Evolutionary conservation across 192 early-diverging fungal species (phyloP).

Genomic region (Ambispora gerdemannii): DNA sequence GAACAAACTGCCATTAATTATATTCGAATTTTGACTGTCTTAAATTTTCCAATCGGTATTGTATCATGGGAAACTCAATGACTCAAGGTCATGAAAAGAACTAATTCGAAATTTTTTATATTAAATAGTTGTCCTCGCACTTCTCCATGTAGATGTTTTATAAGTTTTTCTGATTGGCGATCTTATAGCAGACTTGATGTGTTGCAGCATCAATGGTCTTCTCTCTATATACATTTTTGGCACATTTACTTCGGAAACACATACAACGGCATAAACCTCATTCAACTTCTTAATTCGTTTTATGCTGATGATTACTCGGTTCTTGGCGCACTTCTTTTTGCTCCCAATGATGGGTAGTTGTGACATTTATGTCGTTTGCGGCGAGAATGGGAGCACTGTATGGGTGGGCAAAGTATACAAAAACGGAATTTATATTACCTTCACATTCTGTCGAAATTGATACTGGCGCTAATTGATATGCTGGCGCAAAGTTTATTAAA

Average conservation of each 20-base stretch:
- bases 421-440: too few species aligned
- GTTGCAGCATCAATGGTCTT: conserved; percentile 51
- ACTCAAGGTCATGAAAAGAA: background rate
- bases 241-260: conserved; percentile 46
- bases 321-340: conserved; percentile 55
- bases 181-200: conserved; percentile 51
- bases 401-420: too few species aligned
- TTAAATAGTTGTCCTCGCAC: conserved; percentile 39
- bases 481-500: too few species aligned
- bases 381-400: too few species aligned
- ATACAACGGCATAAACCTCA: conserved; percentile 46
- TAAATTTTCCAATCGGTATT: conserved; percentile 46
- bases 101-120: background rate
- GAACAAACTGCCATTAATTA: conserved; percentile 28
- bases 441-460: too few species aligned
- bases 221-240: conserved; percentile 52
- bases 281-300: conserved; percentile 45
- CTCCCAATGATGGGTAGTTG: too few species aligned
- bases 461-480: too few species aligned
- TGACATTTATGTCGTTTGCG: too few species aligned
- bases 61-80: background rate
- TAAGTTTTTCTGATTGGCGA: conserved; percentile 55
- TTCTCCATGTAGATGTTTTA: conserved; percentile 49
- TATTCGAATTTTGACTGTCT: conserved; percentile 21
- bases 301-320: conserved; percentile 54